Evolutionary conservation across 2,329 filamentous ascomycete genomes (phyloP), one percentile per base, ranked within the genome.

Genomic region (Cucurbitaria berberidis): DNA sequence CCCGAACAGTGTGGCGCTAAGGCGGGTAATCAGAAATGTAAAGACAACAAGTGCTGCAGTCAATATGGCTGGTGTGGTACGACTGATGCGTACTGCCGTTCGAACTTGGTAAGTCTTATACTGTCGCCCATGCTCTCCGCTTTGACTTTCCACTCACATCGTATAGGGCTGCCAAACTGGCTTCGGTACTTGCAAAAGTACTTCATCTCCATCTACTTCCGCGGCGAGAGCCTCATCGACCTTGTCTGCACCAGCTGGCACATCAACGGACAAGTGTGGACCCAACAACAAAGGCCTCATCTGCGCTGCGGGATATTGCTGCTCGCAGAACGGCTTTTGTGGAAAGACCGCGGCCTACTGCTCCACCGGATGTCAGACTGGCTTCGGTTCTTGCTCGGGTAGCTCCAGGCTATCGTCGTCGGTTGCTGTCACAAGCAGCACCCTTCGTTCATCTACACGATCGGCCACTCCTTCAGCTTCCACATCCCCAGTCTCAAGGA

Each of bases 241-340:
- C 3, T 3, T 32, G 11, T 27, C 27, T 22, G 42, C 21, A 3
- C 42, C 42, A 24, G 42, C 36, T 24, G 42, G 42, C 5, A 45
- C 42, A 6, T 45, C 42, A 2, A 45, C 42, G 11, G 18, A 45
- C 19, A 45, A 45, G 42, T 45, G 42, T 35, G 42, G 42, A 18
- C 42, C 42, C 3, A 45, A 34, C 16, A 24, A 32, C 16, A 45
- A 35, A 10, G 54, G 54, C 15, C 52, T 44, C 55, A 78, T 76
- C 7, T 80, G 78, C 59, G 44, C 59, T 10, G 78, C 76, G 54
- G 77, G 77, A 4, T 66, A 74, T 56, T 80, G 78, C 67, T 81
- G 78, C 67, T 76, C 72, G 15, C 60, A 59, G 45, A 69, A 69
- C 53, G 77, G 77, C n/a, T 71, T 65, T 55, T 80, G 78, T 45